These are phyloP conservation scores for Ascoidea rubescens DNA, from an alignment of 805 yeast species.

Conservation along the genomic window DNA sequence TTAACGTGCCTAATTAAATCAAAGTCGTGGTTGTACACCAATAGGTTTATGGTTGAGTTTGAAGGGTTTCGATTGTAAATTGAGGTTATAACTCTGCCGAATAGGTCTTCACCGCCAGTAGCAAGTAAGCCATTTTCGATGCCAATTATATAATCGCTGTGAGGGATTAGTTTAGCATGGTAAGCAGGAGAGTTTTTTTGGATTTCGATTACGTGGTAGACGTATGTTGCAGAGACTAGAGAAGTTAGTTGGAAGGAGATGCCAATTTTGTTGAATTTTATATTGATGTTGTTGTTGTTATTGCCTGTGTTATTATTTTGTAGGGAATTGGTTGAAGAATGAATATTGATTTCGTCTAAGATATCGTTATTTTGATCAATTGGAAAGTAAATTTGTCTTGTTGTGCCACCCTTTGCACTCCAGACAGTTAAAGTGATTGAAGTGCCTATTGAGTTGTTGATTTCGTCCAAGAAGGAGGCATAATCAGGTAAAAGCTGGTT, in stretches of 20 bases:
- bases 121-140: conserved; percentile 76
- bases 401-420: conserved; percentile 75
- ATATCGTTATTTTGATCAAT: conserved; percentile 13
- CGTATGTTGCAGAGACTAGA: conserved; percentile 58
- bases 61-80: conserved; percentile 25
- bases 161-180: conserved; percentile 68
- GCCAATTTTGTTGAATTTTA: conserved; percentile 40
- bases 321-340: conserved; percentile 1
- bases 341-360: conserved; percentile 17
- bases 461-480: conserved; percentile 27
- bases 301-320: conserved; percentile 1
- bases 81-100: conserved; percentile 52
- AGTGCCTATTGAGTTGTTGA: conserved; percentile 23
- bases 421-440: conserved; percentile 51
- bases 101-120: conserved; percentile 74
- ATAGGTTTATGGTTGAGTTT: conserved; percentile 34
- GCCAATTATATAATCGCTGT: conserved; percentile 79
- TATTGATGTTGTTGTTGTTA: conserved; percentile 15
- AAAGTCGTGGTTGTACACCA: conserved; percentile 80
- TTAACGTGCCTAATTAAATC: conserved; percentile 80
- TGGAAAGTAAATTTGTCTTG: conserved; percentile 26
- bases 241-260: conserved; percentile 69
- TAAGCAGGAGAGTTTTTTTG: conserved; percentile 73
- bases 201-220: conserved; percentile 74
- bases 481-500: conserved; percentile 24